Percentiles rank a stretch among this genome's conserved stretches.
These are phyloP conservation scores for Liriodendron chinense DNA, from an alignment of 164 flowering plant genomes.

Conservation along the genomic window DNA sequence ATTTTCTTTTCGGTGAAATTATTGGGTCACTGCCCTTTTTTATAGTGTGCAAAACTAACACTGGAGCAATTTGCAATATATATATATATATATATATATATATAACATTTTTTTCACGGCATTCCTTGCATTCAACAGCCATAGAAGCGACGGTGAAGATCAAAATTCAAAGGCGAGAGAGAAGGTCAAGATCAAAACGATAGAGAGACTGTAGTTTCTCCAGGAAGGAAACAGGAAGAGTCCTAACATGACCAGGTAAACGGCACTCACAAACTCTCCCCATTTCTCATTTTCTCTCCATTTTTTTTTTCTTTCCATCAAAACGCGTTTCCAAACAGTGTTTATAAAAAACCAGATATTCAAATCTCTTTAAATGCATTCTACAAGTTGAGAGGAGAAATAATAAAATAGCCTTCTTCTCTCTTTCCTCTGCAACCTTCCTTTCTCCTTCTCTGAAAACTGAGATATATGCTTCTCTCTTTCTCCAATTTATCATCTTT, in stretches of 20 bases:
- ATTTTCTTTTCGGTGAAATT: too few species aligned
- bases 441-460: background rate
- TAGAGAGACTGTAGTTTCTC: background rate
- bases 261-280: background rate
- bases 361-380: background rate
- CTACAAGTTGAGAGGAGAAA: background rate
- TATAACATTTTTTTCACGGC: too few species aligned
- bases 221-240: conserved; percentile 7
- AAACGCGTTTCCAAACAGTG: conserved; percentile 6
- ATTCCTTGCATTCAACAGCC: too few species aligned
- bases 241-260: conserved; percentile 14
- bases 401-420: background rate
- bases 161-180: background rate
- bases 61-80: too few species aligned
- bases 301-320: background rate
- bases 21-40: too few species aligned
- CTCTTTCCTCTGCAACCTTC: background rate
- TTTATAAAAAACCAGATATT: background rate
- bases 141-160: too few species aligned
- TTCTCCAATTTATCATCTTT: background rate
- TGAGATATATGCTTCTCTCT: background rate
- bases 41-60: too few species aligned
- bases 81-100: too few species aligned
- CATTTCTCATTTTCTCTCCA: background rate
- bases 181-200: background rate